A percentile compares a stretch with the other conserved stretches of the same genome.
phyloP scores from a whole-genome alignment of 257 asterid genomes.

The Nicotiana noctiflora region DNA sequence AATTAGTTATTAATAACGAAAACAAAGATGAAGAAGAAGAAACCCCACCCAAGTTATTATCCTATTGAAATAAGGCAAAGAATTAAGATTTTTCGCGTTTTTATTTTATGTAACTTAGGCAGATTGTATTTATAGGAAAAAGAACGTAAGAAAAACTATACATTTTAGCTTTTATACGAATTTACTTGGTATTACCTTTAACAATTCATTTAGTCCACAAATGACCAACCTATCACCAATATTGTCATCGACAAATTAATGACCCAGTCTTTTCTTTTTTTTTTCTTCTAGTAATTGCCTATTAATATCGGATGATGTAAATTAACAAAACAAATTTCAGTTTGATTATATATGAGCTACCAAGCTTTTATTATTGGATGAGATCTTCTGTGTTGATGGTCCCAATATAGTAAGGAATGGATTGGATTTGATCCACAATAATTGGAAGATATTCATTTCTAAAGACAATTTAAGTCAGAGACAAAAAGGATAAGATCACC shows the following conservation, averaged over 20 bases:
- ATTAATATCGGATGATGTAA: neutral
- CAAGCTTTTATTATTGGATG: neutral
- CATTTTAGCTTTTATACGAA: neutral
- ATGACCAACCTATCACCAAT: neutral
- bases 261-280: neutral
- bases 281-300: neutral
- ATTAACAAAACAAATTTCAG: no score
- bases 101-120: no score
- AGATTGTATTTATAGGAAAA: neutral
- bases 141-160: neutral
- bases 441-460: neutral
- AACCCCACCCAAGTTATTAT: no score
- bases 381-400: neutral
- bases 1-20: no score
- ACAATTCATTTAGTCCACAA: neutral
- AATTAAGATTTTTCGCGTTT: no score
- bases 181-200: neutral
- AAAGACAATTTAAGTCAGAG: neutral
- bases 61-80: no score
- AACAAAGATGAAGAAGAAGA: no score
- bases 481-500: neutral
- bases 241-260: neutral
- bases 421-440: neutral
- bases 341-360: neutral
- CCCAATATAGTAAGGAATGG: neutral